Evolutionary conservation across 2,329 filamentous ascomycete genomes (phyloP), one percentile per base, ranked within the genome.

Genomic region (Neonectria hederae): DNA sequence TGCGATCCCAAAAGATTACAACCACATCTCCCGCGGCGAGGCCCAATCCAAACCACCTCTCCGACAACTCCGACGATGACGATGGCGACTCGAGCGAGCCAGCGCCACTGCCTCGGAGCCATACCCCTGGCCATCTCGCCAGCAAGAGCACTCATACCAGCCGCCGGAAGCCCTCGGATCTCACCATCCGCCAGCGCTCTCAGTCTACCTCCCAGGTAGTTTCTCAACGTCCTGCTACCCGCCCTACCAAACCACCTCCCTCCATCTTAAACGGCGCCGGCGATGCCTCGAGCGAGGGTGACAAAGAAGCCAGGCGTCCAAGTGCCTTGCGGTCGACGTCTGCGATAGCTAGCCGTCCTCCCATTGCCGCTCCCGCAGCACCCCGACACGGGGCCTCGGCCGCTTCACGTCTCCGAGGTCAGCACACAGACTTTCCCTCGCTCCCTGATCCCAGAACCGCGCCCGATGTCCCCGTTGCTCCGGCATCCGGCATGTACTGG

Each of bases 401-500:
- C 53, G 71, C 69, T 56, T 76, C 71, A 56, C 73, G 76, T 19
- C 72, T 76, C 6, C 76, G 78, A 32, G 79, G 81, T 21, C 76
- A 81, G 54, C 81, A 86, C 69, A 80, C 80, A 8, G 75, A 83
- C 2, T 88, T 87, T 53, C 88, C 88, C 35, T 80, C 86, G n/a
- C 80, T 90, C 5, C 84, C 84, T 38, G 83, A 88, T 69, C 82
- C 86, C 11, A 80, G 80, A 49, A 84, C 83, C 26, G 86, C 86
- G 1, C 84, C 87, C 6, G 85, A 90, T 62, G 88, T 91, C 19
- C 82, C 84, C 10, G 81, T 85, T 3, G 88, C 89, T 17, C 89
- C 89, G 26, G 86, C 89, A 19, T 89, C 87, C 53, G 89, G 89
- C 71, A 91, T 92, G 89, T 92, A 92, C 79, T 91, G 89, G 89